Evolutionary conservation across 352 stramenopile species (phyloP).

Genomic region (Phytopythium chamaehyphon): DNA sequence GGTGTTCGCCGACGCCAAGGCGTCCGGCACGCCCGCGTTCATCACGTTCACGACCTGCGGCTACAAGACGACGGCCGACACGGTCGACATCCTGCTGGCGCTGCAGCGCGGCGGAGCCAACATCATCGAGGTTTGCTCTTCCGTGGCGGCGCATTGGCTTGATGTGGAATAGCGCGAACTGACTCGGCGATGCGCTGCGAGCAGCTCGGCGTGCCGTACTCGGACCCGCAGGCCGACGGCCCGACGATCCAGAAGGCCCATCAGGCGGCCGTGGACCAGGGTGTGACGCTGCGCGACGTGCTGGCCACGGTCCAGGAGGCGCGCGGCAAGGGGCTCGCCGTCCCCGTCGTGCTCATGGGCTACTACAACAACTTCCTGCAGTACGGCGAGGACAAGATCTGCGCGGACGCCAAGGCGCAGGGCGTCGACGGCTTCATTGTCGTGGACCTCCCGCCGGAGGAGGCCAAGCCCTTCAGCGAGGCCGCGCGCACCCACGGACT

Average conservation of each 20-base stretch:
- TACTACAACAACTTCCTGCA: constrained; percentile 99
- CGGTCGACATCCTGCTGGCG: constrained; percentile 93
- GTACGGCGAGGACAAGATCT: constrained; percentile 94
- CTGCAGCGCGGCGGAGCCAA: constrained; percentile 95
- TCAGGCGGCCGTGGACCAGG: constrained; percentile 92
- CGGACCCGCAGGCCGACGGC: constrained; percentile 97
- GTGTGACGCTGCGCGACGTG: constrained; percentile 92
- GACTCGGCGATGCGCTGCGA: background rate
- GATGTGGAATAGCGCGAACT: too few relatives aligned
- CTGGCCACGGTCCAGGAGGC: constrained; percentile 91
- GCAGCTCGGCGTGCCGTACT: constrained; percentile 97
- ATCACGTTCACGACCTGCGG: constrained; percentile 96
- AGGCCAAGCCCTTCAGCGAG: constrained; percentile 89
- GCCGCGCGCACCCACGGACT: constrained; percentile 89
- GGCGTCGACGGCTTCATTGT: constrained; percentile 98
- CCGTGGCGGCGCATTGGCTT: too few relatives aligned
- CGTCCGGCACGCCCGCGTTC: constrained; percentile 87
- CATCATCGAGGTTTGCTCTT: constrained; percentile 89
- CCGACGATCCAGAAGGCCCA: constrained; percentile 96
- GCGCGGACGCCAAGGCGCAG: constrained; percentile 58
- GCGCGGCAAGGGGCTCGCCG: constrained; percentile 87
- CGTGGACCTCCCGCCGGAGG: constrained; percentile 96
- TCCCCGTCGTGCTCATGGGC: constrained; percentile 98
- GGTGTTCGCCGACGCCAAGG: constrained; percentile 64
- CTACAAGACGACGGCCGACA: constrained; percentile 93